These are phyloP conservation scores for Nitzschia sp. DNA, from an alignment of 108 stramenopile species.

Conservation along the genomic window DNA sequence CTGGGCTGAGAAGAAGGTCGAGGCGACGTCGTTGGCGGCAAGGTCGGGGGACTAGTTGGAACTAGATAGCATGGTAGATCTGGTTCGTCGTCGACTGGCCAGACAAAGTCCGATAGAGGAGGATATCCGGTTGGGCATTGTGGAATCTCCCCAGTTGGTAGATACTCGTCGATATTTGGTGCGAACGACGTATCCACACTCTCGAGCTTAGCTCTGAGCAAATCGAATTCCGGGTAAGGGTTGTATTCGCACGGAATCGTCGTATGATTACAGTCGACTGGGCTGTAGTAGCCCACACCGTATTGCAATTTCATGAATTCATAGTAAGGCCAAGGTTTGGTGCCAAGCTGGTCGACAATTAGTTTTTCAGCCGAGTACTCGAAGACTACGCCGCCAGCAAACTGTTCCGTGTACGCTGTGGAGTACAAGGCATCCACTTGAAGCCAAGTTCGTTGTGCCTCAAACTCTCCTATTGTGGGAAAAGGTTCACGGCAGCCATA, in stretches of 20 bases:
- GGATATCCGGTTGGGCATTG: conserved; percentile 23
- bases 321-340: conserved; percentile 30
- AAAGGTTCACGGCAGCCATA: conserved; percentile 48
- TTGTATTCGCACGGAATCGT: conserved; percentile 21
- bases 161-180: not conserved
- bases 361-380: conserved; percentile 43
- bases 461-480: conserved; percentile 36
- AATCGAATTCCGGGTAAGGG: conserved; percentile 21
- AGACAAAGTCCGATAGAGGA: conserved; percentile 22
- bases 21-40: not conserved
- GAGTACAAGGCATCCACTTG: conserved; percentile 27
- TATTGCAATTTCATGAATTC: conserved; percentile 19
- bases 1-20: not conserved
- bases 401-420: conserved; percentile 18
- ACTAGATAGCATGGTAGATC: conserved; percentile 8
- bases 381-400: conserved; percentile 51
- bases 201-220: conserved; percentile 6
- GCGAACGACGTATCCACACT: not conserved
- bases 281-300: conserved; percentile 40
- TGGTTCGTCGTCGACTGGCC: conserved; percentile 22
- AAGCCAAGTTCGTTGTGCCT: conserved; percentile 42
- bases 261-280: conserved; percentile 28
- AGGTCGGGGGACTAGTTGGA: conserved; percentile 15
- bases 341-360: not conserved
- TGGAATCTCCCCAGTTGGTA: conserved; percentile 7